Evolutionary conservation across 768 basidiomycete species (phyloP).

Genomic region (Roridomyces roridus): DNA sequence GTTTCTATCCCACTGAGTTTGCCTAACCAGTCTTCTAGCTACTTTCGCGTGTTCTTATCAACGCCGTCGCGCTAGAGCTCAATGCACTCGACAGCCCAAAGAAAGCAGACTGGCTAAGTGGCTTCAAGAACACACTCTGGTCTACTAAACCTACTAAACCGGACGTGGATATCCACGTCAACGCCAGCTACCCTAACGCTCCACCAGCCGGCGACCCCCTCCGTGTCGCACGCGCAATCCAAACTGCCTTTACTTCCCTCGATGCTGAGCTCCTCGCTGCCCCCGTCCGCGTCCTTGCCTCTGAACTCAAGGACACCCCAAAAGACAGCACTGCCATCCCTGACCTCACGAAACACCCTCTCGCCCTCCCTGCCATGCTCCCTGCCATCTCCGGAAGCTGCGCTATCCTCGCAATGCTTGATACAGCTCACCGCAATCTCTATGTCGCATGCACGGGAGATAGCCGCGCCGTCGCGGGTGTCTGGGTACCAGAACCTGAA

Average conservation of each 20-base stretch:
- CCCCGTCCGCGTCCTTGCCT: conserved; percentile 75
- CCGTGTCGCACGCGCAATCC: conserved; percentile 69
- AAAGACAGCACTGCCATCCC: conserved; percentile 57
- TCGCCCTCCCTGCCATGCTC: conserved; percentile 73
- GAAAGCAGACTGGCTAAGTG: conserved; percentile 34
- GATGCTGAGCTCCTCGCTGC: conserved; percentile 85
- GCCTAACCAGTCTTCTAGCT: conserved; percentile 35
- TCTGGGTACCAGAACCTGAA: conserved; percentile 75
- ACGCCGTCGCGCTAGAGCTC: conserved; percentile 82
- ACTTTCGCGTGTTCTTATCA: conserved; percentile 84
- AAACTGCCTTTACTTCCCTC: conserved; percentile 79
- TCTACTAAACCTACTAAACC: conserved; percentile 30
- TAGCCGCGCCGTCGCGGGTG: conserved; percentile 93
- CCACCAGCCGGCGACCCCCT: conserved; percentile 51
- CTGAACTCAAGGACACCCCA: conserved; percentile 54
- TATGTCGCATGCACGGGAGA: conserved; percentile 95
- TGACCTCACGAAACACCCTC: conserved; percentile 73
- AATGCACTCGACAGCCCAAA: conserved; percentile 48
- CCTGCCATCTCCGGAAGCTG: conserved; percentile 94
- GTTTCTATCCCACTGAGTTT: neutral
- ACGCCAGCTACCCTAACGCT: conserved; percentile 30
- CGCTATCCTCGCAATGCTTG: conserved; percentile 87
- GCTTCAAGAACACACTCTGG: conserved; percentile 39
- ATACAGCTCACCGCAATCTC: conserved; percentile 80
- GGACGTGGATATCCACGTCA: conserved; percentile 40